Conservation (phyloP, 164 flowering plant genomes). For the Annona squamosa region DNA sequence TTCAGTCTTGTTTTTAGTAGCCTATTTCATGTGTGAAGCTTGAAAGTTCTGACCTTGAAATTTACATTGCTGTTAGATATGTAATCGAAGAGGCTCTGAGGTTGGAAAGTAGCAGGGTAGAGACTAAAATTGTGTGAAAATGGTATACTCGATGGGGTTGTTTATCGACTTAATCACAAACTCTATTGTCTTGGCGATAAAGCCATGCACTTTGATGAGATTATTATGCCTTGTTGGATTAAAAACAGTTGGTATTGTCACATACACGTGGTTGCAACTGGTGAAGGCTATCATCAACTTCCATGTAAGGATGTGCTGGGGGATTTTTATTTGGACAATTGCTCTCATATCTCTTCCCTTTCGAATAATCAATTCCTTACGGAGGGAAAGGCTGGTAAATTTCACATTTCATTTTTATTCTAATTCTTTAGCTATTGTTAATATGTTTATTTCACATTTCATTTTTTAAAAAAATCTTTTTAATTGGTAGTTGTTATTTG, state of each 20-base stretch:
- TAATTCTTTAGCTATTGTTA: background rate
- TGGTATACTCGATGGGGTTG: conserved; percentile 14
- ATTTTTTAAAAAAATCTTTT: background rate
- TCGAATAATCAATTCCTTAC: conserved; percentile 44
- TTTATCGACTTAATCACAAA: conserved; percentile 12
- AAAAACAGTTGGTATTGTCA: conserved; percentile 21
- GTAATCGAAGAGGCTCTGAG: background rate
- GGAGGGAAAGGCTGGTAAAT: conserved; percentile 55
- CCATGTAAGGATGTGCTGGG: conserved; percentile 28
- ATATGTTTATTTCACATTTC: background rate
- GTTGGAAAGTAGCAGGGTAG: conserved; percentile 1
- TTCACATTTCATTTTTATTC: background rate
- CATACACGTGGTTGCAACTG: conserved; percentile 43
- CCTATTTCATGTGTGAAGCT: background rate
- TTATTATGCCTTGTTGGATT: conserved; percentile 22
- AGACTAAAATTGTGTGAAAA: background rate
- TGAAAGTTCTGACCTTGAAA: background rate
- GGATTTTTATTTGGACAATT: conserved; percentile 28
- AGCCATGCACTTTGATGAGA: conserved; percentile 38
- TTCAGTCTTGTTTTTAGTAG: background rate
- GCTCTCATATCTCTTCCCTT: conserved; percentile 45
- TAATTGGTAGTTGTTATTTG: background rate
- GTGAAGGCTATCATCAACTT: conserved; percentile 29
- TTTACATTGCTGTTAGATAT: conserved; percentile 1
- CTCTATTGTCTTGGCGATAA: conserved; percentile 23